These are phyloP conservation scores for Friedmanniomyces endolithicus DNA, from an alignment of 495 filamentous ascomycete genomes.

Conservation along the genomic window DNA sequence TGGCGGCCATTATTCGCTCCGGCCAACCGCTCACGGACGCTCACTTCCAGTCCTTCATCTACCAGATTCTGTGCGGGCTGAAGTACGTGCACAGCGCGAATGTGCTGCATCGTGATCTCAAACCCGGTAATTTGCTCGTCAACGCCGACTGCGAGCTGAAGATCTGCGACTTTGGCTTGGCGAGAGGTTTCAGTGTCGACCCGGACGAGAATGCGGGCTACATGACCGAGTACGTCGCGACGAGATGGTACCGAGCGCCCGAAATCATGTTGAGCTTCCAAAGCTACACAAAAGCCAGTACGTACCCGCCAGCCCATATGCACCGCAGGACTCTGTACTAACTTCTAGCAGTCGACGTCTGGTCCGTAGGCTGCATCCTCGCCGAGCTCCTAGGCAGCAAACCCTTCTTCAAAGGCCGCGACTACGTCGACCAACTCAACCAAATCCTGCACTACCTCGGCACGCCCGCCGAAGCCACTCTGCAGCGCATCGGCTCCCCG, in stretches of 20 bases:
- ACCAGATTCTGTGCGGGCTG: slow-evolving; percentile 93
- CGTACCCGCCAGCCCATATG: slow-evolving; percentile 6
- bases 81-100: slow-evolving; percentile 99
- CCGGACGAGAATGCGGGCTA: slow-evolving; percentile 95
- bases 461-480: slow-evolving; percentile 88
- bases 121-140: slow-evolving; percentile 90
- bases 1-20: slow-evolving; percentile 95
- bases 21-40: slow-evolving; percentile 97
- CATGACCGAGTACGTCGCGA: slow-evolving; percentile 99
- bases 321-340: slow-evolving; percentile 7
- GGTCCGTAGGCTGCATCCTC: slow-evolving; percentile 97
- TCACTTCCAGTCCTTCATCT: slow-evolving; percentile 99
- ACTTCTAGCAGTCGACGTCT: slow-evolving; percentile 67
- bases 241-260: slow-evolving; percentile 95
- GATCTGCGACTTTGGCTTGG: slow-evolving; percentile 96
- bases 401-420: slow-evolving; percentile 97
- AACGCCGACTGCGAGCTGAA: slow-evolving; percentile 99
- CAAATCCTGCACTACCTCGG: slow-evolving; percentile 97
- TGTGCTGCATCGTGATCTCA: slow-evolving; percentile 92
- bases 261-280: slow-evolving; percentile 99
- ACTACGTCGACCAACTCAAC: slow-evolving; percentile 98
- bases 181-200: slow-evolving; percentile 79
- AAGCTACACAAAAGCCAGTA: slow-evolving; percentile 95
- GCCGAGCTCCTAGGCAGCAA: slow-evolving; percentile 91
- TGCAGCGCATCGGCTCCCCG: slow-evolving; percentile 86